Base-by-base conservation (phyloP, 2,329 filamentous ascomycete genomes). In the Ascochyta lentis region DNA sequence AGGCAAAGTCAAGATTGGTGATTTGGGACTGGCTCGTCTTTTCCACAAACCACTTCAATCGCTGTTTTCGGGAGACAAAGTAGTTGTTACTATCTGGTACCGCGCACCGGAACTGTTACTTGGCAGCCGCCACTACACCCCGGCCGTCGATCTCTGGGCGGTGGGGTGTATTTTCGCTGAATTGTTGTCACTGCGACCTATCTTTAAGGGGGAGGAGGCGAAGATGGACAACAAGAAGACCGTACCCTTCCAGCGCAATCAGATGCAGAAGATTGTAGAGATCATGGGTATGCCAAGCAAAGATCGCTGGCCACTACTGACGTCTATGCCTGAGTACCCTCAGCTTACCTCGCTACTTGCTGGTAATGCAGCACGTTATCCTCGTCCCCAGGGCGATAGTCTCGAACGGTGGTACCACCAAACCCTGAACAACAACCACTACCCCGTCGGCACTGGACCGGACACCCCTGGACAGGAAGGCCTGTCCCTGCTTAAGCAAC, bases 181-280 rank as follows among this genome's bases (percentile, higher is more conserved):
- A 75, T 81, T 99, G 3, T 80, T 99, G 0, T 93, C 91, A 1
- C 79, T 99, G 3, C 85, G 94, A 1, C 95, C 95, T 0, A 98
- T 99, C 50, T 99, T 99, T 77, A 99, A 99, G 73, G 95, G 95
- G 0, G 95, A 99, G 71, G 95, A 99, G 77, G 95, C 95, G 15
- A 99, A 99, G 78, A 97, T 98, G 90, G 95, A 99, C 76, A 91
- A 86, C 67, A 99, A 99, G 77, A 98, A 98, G 79, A 95, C 91
- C 0, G 93, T 98, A 0, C 95, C 95, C 0, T 99, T 99, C 67
- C 95, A 99, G 76, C 86, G 93, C 13, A 97, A 97, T 69, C 95
- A 99, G 78, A 98, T 99, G 94, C 92, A 95, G 71, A 97, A 96
- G 78, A 99, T 99, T 66, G 91, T 96, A 34, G 95, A 99, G 71